Percentiles rank a stretch among this genome's conserved stretches.
These are phyloP conservation scores for Hyphopichia wangnamkhiaoensis DNA, from an alignment of 1,139 yeast species.

Conservation along the genomic window DNA sequence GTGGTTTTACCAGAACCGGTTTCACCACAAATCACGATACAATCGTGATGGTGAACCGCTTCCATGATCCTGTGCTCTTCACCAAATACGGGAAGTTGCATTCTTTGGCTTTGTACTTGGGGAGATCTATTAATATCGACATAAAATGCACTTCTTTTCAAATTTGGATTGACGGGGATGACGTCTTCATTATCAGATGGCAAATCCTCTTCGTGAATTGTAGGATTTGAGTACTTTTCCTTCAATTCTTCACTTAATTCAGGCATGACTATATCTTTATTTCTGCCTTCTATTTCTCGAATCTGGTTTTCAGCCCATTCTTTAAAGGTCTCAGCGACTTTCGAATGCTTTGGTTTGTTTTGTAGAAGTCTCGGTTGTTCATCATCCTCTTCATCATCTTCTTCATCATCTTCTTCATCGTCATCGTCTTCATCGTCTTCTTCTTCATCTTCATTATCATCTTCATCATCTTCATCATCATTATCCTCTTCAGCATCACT, in stretches of 20 bases:
- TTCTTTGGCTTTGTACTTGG: conserved; percentile 65
- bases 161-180: conserved; percentile 54
- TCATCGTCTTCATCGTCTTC: conserved; percentile 17
- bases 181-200: conserved; percentile 57
- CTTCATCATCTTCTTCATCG: conserved; percentile 19
- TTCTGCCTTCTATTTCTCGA: conserved; percentile 60
- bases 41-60: conserved; percentile 89
- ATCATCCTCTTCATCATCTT: conserved; percentile 19
- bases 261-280: conserved; percentile 46
- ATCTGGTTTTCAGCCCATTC: conserved; percentile 63
- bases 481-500: conserved; percentile 11
- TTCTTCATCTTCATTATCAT: conserved; percentile 43
- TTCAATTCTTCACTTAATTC: conserved; percentile 52
- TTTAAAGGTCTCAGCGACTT: conserved; percentile 45
- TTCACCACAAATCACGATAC: conserved; percentile 90
- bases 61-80: conserved; percentile 97
- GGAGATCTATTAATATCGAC: conserved; percentile 67
- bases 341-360: conserved; percentile 44
- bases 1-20: conserved; percentile 86
- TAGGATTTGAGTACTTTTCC: conserved; percentile 40
- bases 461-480: conserved; percentile 13
- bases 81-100: conserved; percentile 81
- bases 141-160: conserved; percentile 63
- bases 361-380: conserved; percentile 36
- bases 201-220: conserved; percentile 60